phyloP scores from a whole-genome alignment of 257 asterid species.

The Cordia subcordata region DNA sequence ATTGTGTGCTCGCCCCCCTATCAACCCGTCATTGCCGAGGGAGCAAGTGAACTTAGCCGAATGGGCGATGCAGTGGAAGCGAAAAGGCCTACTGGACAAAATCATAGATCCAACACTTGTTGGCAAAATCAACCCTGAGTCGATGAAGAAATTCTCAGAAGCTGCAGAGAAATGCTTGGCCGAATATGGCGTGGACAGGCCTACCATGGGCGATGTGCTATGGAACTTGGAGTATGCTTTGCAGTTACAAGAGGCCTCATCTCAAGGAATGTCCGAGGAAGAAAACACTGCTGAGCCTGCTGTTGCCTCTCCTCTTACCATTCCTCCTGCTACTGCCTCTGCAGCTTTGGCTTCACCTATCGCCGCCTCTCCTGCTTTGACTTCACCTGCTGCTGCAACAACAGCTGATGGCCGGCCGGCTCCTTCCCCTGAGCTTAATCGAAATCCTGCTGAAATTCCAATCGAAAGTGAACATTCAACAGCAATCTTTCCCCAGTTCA shows the following conservation, averaged over 20 bases:
- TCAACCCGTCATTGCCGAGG: slow-evolving; percentile 69
- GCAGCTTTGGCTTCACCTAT: not conserved
- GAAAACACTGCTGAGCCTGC: slow-evolving; percentile 24
- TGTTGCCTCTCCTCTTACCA: slow-evolving; percentile 8
- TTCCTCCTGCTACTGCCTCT: not conserved
- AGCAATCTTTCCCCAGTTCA: slow-evolving; percentile 72
- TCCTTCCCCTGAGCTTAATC: slow-evolving; percentile 18
- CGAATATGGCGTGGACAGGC: slow-evolving; percentile 87
- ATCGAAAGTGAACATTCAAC: slow-evolving; percentile 69
- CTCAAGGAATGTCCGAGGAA: slow-evolving; percentile 33
- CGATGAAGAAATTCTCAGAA: slow-evolving; percentile 70
- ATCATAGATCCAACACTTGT: slow-evolving; percentile 69
- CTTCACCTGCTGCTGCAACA: slow-evolving; percentile 11
- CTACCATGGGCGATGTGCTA: slow-evolving; percentile 89
- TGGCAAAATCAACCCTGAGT: slow-evolving; percentile 61
- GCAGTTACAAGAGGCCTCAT: slow-evolving; percentile 72
- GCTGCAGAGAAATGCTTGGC: slow-evolving; percentile 92
- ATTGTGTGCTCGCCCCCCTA: slow-evolving; percentile 75
- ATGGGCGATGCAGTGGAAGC: slow-evolving; percentile 95
- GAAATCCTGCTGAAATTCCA: slow-evolving; percentile 33
- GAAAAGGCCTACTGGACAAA: slow-evolving; percentile 69
- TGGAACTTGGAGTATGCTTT: slow-evolving; percentile 85
- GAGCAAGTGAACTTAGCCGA: slow-evolving; percentile 96
- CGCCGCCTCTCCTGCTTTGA: slow-evolving; percentile 1
- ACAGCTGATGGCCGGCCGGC: slow-evolving; percentile 20